A percentile compares a stretch with the other conserved stretches of the same genome.
Evolutionary conservation across 108 stramenopile genomes (phyloP).

Genomic region (Cyclotella distinguenda): DNA sequence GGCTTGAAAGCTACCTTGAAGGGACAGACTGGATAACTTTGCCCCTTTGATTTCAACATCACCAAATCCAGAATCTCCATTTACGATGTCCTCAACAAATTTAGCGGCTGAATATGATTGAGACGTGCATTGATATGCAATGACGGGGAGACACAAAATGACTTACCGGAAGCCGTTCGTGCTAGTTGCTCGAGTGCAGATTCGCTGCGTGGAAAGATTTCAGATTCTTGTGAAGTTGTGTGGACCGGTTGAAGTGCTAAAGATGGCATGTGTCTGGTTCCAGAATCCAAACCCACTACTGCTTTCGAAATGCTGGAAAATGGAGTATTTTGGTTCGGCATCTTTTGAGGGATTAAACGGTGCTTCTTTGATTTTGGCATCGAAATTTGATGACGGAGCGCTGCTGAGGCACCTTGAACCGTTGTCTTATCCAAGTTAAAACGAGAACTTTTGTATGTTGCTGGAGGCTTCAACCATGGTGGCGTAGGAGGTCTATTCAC

Average conservation of each 20-base stretch:
- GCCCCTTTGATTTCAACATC: constrained; percentile 45
- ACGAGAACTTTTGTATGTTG: constrained; percentile 28
- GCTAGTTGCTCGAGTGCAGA: constrained; percentile 70
- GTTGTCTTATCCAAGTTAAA: constrained; percentile 11
- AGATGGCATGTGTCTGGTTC: too few species aligned
- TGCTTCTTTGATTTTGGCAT: too few species aligned
- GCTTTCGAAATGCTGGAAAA: too few species aligned
- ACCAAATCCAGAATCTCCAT: constrained; percentile 50
- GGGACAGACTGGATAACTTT: constrained; percentile 49
- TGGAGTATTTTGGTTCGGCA: too few species aligned
- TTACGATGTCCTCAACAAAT: constrained; percentile 59
- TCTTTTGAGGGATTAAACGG: too few species aligned
- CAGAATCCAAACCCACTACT: too few species aligned
- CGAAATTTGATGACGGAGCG: too few species aligned
- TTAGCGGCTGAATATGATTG: constrained; percentile 28
- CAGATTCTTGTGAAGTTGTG: constrained; percentile 31
- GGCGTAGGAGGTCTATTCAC: constrained; percentile 43
- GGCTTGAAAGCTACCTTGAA: constrained; percentile 81
- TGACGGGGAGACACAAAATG: background rate
- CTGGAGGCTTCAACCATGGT: constrained; percentile 44
- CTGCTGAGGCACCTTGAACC: too few species aligned
- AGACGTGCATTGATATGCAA: background rate
- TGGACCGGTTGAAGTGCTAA: too few species aligned
- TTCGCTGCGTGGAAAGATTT: constrained; percentile 14
- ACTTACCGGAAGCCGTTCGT: constrained; percentile 62